These are phyloP conservation scores for Carpinus fangiana DNA, from an alignment of 306 rosid species.

Conservation along the genomic window DNA sequence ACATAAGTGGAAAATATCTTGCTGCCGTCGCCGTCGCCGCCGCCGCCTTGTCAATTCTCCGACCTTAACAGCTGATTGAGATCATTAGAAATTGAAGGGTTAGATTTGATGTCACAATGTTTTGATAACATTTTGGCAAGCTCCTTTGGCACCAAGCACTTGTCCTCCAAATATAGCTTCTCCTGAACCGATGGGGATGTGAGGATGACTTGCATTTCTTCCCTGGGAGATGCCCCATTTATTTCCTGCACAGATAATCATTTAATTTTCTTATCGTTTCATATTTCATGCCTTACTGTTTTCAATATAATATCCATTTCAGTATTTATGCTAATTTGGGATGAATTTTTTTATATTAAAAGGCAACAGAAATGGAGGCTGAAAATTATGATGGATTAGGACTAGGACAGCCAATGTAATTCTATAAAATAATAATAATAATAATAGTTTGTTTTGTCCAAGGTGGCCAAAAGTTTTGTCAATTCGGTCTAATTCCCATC, in stretches of 20 bases:
- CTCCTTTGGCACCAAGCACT: constrained; percentile 58
- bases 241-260: constrained; percentile 21
- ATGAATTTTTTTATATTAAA: too few relatives aligned
- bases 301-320: too few relatives aligned
- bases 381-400: too few relatives aligned
- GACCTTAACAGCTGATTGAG: constrained; percentile 30
- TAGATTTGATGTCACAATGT: constrained; percentile 26
- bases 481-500: too few relatives aligned
- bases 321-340: too few relatives aligned
- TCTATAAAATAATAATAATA: too few relatives aligned
- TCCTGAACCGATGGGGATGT: constrained; percentile 59
- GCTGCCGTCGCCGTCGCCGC: background rate
- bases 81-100: constrained; percentile 39
- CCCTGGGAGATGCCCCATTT: constrained; percentile 20
- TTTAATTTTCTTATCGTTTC: background rate
- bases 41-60: constrained; percentile 15
- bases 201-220: constrained; percentile 38
- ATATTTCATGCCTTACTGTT: too few relatives aligned
- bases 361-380: too few relatives aligned
- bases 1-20: background rate
- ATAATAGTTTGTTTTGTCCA: too few relatives aligned
- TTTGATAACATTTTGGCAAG: constrained; percentile 40
- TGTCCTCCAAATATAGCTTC: constrained; percentile 66
- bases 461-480: too few relatives aligned
- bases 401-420: too few relatives aligned